Base-by-base conservation (phyloP, 2,329 filamentous ascomycete species). In the Nemania sp. region DNA sequence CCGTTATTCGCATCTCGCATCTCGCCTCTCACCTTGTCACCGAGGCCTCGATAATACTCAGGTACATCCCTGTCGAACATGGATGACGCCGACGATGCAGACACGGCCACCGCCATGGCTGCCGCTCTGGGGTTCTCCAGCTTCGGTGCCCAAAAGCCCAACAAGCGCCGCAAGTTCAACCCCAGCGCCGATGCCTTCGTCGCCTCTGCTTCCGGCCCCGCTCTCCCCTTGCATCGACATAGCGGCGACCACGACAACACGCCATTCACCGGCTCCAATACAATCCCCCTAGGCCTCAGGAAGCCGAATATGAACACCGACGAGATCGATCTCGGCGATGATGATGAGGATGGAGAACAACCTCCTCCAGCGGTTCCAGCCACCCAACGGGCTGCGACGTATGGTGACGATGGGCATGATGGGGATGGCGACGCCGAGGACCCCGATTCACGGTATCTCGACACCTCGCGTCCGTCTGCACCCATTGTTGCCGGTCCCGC, bases 121-220 rank as follows among this genome's bases (percentile, higher is more conserved):
- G 83, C 84, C 43, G 81, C 84, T 48, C 89, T 92, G 87, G 90
- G 90, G 64, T 92, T 92, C 75, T 83, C 87, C 9, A 82, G 84
- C 59, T 93, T 93, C 71, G 89, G 89, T 66, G 75, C 77, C 10
- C 78, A 83, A 66, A 72, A 78, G 54, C 77, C 81, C 1, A 80
- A 80, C 45, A 90, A 90, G 73, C 90, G 89, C 73, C 83, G 89
- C 62, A 88, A 87, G 70, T 88, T 85, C 74, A 86, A 90, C 69
- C 78, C 82, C 29, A 78, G 76, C 51, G 84, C 71, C 67, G 68
- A 74, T 66, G 56, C 69, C 71, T 55, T 71, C 60, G 70, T 71
- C 66, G 71, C 60, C 54, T 57, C 71, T 52, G 18, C n/a, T 21
- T 54, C 64, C 18, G 34, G 13, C 17, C 53, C 65, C 57, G 72